Percentiles rank a stretch among this genome's conserved stretches.
These are phyloP conservation scores for Talaromyces atroroseus DNA, from an alignment of 2,329 filamentous ascomycete species.

Conservation along the genomic window DNA sequence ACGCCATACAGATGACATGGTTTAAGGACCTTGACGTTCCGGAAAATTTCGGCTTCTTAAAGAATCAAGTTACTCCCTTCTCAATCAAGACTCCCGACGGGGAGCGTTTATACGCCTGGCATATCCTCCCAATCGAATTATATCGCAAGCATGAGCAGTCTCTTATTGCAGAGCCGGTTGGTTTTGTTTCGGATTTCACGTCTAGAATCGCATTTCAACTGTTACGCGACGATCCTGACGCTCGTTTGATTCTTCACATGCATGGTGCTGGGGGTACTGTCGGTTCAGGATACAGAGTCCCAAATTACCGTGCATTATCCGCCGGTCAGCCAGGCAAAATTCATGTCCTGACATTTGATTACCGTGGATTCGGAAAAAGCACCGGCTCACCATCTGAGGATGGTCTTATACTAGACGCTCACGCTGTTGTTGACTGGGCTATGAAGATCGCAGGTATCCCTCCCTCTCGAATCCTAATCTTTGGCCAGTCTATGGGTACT, in stretches of 20 bases:
- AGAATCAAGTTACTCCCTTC: conserved; percentile 84
- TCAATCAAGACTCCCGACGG: conserved; percentile 67
- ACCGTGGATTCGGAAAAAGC: conserved; percentile 55
- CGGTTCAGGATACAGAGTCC: conserved; percentile 50
- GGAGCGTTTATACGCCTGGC: conserved; percentile 80
- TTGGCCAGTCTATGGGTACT: conserved; percentile 56
- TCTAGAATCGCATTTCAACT: conserved; percentile 46
- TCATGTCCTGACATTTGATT: conserved; percentile 52
- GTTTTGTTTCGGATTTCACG: conserved; percentile 42
- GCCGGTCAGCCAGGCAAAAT: conserved; percentile 48
- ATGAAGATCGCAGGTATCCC: conserved; percentile 48
- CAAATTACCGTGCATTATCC: conserved; percentile 48
- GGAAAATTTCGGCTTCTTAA: conserved; percentile 83
- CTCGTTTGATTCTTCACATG: conserved; percentile 48
- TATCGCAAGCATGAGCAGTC: conserved; percentile 66
- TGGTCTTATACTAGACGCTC: conserved; percentile 51
- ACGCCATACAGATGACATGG: conserved; percentile 67
- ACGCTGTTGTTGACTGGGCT: conserved; percentile 51
- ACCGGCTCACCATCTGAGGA: conserved; percentile 51
- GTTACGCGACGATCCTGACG: conserved; percentile 45
- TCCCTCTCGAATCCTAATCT: conserved; percentile 53
- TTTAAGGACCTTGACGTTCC: conserved; percentile 70
- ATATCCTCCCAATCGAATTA: conserved; percentile 72
- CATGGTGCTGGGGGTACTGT: conserved; percentile 55
- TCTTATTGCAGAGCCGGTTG: conserved; percentile 52